A percentile compares a stretch with the other conserved stretches of the same genome.
phyloP scores from a whole-genome alignment of 306 rosid genomes.

The Prunus persica region Prunus_persica_NCBIv2 NC_034010.1:1105001-1105500 shows the following conservation, averaged over 20 bases:
- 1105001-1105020: constrained; percentile 17
- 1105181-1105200: constrained; percentile 55
- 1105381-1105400: constrained; percentile 20
- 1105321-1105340: constrained; percentile 33
- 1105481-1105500: neutral
- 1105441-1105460: neutral
- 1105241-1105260: constrained; percentile 16
- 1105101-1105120: constrained; percentile 84
- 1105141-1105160: constrained; percentile 85
- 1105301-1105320: constrained; percentile 32
- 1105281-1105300: constrained; percentile 21
- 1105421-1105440: constrained; percentile 7
- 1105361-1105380: constrained; percentile 64
- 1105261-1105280: constrained; percentile 21
- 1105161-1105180: constrained; percentile 91
- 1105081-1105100: constrained; percentile 89
- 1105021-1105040: neutral
- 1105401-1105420: neutral
- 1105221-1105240: constrained; percentile 15
- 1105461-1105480: constrained; percentile 1
- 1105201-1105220: constrained; percentile 43
- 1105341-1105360: constrained; percentile 34
- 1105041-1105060: neutral
- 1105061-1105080: constrained; percentile 22
- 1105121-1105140: constrained; percentile 79